Evolutionary conservation across 2,329 filamentous ascomycete genomes (phyloP), one percentile per base, ranked within the genome.

Genomic region (Acephala macrosclerotiorum): DNA sequence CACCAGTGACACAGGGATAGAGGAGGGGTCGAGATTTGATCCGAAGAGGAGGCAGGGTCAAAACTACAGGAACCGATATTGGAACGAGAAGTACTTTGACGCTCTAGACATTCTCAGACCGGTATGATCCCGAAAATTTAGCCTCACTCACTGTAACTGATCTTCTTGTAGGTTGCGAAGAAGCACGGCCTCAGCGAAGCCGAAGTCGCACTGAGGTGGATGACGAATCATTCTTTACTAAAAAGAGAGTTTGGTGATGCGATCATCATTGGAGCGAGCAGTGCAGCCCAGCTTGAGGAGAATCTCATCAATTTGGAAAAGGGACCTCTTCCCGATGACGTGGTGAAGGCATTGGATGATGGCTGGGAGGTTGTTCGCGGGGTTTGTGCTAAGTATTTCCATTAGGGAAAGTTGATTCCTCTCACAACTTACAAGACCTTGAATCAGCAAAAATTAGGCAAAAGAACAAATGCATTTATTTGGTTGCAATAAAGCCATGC

Each of bases 141-240:
- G 11, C 14, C 7, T 49, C 9, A n/a, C 9, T 25, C n/a, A 49
- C 22, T 49, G 11, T n/a, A 3, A 22, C 45, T 49, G 11, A 49
- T 7, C 7, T 8, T 22, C 40, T 42, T 22, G 25, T 22, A 49
- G 45, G 90, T 89, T 1, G 85, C 87, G 0, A 80, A 88, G 72
- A 90, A 91, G 78, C 84, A 93, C 75, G 86, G 84, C 1, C 75
- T 95, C 69, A 89, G 86, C 2, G 79, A 93, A 76, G 84, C 93
- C 55, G 92, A 96, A 79, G 88, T 85, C n/a, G 91, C 91, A 1
- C 81, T 94, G 74, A 84, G 92, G 59, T 95, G 92, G 91, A 77
- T 85, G 61, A 84, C 87, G 57, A 90, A 94, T 76, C 92, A 95
- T 79, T 91, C 89, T 7, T 78, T 80, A 64, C 79, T 90, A 49